phyloP scores from a whole-genome alignment of 495 filamentous ascomycete species.

The Rostrohypoxylon terebratum region DNA sequence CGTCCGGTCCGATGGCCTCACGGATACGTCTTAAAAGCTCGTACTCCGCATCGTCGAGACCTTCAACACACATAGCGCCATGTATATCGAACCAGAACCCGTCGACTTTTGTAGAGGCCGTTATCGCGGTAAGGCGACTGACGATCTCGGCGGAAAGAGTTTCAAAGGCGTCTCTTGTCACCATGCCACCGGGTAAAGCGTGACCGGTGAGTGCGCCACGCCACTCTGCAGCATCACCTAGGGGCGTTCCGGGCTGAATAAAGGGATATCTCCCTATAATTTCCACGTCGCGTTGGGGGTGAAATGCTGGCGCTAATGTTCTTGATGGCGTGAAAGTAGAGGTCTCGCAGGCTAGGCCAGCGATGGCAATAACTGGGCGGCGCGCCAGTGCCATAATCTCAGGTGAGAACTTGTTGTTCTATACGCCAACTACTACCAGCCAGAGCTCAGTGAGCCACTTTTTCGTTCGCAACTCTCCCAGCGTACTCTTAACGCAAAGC shows the following conservation, averaged over 20 bases:
- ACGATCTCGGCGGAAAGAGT: constrained; percentile 63
- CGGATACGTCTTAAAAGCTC: constrained; percentile 65
- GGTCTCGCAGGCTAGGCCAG: constrained; percentile 68
- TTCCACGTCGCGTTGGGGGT: constrained; percentile 61
- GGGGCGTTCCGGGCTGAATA: constrained; percentile 54
- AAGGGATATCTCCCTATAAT: constrained; percentile 63
- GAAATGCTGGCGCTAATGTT: constrained; percentile 64
- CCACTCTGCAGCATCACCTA: constrained; percentile 62
- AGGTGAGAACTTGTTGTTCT: neutral
- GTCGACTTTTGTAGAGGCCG: constrained; percentile 50
- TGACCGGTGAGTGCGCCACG: constrained; percentile 66
- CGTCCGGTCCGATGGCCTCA: constrained; percentile 59
- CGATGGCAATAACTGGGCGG: constrained; percentile 64
- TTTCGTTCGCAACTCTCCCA: neutral
- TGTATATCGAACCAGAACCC: constrained; percentile 71
- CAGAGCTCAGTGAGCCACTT: neutral
- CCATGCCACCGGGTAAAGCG: constrained; percentile 66
- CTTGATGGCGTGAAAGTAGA: constrained; percentile 67
- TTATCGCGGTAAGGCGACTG: constrained; percentile 54
- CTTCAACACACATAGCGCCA: constrained; percentile 69
- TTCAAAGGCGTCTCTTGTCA: constrained; percentile 62
- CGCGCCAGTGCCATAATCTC: constrained; percentile 32
- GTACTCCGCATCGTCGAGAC: constrained; percentile 62
- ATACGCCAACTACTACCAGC: neutral
- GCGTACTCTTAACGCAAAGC: neutral